A percentile compares a stretch with the other conserved stretches of the same genome.
These are phyloP conservation scores for Prunus yedoensis DNA, from an alignment of 331 rosid genomes.

Conservation along the genomic window DNA sequence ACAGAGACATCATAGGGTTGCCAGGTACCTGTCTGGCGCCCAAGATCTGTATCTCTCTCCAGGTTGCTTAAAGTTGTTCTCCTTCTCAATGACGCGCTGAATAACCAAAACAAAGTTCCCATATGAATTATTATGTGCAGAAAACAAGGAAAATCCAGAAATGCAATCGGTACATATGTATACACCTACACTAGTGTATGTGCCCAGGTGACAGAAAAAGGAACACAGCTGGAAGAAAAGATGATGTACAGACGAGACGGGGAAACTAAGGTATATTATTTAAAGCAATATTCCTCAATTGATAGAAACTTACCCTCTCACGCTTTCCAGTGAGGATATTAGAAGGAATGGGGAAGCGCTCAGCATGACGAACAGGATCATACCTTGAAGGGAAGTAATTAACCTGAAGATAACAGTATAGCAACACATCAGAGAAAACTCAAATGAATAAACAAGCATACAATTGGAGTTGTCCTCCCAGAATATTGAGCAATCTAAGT, in stretches of 20 bases:
- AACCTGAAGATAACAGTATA: conserved; percentile 42
- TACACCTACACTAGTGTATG: too few species aligned
- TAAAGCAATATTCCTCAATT: neutral
- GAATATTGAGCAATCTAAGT: neutral
- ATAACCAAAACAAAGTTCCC: neutral
- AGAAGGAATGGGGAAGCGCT: conserved; percentile 66
- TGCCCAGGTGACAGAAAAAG: too few species aligned
- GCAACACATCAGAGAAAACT: conserved; percentile 6
- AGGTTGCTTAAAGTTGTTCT: conserved; percentile 86
- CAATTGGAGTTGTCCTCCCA: neutral
- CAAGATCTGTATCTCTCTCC: conserved; percentile 92
- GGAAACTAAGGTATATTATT: neutral
- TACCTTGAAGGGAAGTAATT: conserved; percentile 88
- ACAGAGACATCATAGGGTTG: neutral
- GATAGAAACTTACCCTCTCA: conserved; percentile 61
- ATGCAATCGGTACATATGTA: neutral
- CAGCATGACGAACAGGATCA: conserved; percentile 82
- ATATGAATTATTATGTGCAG: neutral
- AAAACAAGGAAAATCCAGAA: neutral
- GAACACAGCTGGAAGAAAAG: neutral
- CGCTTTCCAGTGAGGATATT: conserved; percentile 49
- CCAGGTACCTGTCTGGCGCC: conserved; percentile 69
- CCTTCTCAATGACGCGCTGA: conserved; percentile 72
- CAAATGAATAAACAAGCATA: neutral
- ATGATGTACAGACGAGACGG: neutral